Percentiles rank a stretch among this genome's conserved stretches.
Conservation (phyloP, 305 asterid species). For the Solanum hybrid region DNA sequence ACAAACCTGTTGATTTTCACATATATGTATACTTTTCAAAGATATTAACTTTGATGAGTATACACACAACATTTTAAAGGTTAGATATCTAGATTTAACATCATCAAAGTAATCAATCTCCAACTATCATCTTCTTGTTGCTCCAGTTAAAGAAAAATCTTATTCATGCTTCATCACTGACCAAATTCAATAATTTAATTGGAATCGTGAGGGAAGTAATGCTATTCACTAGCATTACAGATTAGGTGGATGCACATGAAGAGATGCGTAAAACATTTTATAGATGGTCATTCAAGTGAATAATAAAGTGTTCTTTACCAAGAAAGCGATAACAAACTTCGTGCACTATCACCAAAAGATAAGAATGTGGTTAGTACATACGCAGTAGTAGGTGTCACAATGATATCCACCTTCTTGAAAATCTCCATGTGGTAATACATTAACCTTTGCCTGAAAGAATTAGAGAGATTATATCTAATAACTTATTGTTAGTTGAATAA, state of each 20-base stretch:
- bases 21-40: not conserved
- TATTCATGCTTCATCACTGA: not conserved
- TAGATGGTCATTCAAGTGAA: not conserved
- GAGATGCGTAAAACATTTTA: not conserved
- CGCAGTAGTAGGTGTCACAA: slow-evolving; percentile 92
- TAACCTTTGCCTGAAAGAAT: slow-evolving; percentile 56
- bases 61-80: not conserved
- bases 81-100: not conserved
- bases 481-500: not conserved
- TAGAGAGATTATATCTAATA: not conserved
- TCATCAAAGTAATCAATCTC: slow-evolving; percentile 1
- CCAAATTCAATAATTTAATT: not conserved
- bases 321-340: not conserved
- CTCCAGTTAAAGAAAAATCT: not conserved
- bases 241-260: not conserved
- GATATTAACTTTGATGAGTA: not conserved
- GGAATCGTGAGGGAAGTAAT: not conserved
- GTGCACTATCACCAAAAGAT: not conserved
- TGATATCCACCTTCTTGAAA: slow-evolving; percentile 70
- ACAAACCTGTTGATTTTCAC: not conserved
- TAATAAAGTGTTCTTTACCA: not conserved
- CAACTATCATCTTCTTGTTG: not conserved
- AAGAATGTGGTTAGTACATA: slow-evolving; percentile 16
- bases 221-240: not conserved
- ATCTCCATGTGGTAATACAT: slow-evolving; percentile 69